Evolutionary conservation across 2,329 filamentous ascomycete genomes (phyloP).

Genomic region (Chrysoporthe austroafricana): DNA sequence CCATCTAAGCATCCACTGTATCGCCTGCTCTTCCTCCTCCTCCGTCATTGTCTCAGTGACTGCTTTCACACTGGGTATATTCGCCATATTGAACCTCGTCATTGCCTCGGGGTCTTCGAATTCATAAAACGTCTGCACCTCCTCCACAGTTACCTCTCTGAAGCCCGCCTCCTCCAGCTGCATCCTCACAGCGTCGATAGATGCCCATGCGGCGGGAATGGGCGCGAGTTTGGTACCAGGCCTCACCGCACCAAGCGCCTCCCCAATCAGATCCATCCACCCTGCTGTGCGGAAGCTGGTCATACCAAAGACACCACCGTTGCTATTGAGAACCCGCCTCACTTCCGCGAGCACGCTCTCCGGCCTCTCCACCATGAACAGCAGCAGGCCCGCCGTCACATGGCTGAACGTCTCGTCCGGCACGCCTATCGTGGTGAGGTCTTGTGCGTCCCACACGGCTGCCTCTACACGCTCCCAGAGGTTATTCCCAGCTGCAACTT

Average conservation of each 20-base stretch:
- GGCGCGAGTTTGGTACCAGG: background rate
- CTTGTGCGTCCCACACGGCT: background rate
- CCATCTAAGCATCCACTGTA: background rate
- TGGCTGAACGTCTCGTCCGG: constrained; percentile 2
- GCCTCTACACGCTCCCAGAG: background rate
- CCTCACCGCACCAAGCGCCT: background rate
- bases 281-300: background rate
- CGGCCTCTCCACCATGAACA: background rate
- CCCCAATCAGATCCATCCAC: background rate
- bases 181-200: background rate
- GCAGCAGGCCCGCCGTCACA: constrained; percentile 1
- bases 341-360: background rate
- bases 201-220: background rate
- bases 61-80: background rate
- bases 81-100: background rate
- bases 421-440: background rate
- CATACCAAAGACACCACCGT: background rate
- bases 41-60: background rate
- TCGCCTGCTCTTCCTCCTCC: background rate
- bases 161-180: constrained; percentile 1
- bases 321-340: background rate
- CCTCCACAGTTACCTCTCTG: background rate
- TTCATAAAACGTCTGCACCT: background rate
- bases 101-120: constrained; percentile 1
- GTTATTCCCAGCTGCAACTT: background rate